Base-by-base conservation (phyloP, 768 basidiomycete species). In the Trametes meyenii region DNA sequence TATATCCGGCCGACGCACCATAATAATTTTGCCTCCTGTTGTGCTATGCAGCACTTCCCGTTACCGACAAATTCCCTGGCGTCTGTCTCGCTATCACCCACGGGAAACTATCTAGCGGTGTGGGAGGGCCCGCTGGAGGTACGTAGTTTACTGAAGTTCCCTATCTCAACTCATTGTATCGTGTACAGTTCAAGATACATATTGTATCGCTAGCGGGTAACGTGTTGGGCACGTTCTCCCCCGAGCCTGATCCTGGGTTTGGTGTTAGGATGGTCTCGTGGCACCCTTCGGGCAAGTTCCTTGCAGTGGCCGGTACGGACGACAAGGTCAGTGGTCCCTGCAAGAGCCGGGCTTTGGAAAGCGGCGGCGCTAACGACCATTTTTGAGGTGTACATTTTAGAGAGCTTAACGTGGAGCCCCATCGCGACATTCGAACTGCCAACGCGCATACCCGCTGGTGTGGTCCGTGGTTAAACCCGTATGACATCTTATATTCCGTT, bases 81-180 rank as follows among this genome's bases (percentile, higher is more conserved):
- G 7, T 90, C 89, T 0, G 69, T 95, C 36, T 78, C 86, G 1
- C 74, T 94, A 23, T 94, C 93, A 19, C 92, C 93, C 1, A 85
- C 79, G 1, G 91, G 92, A 8, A 87, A 85, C 64, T 75, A 88
- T 72, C 65, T 94, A 40, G 91, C 91, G 3, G 79, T 89, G 0
- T 95, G 92, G 92, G 92, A 95, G 72, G 87, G 89, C 1, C 82
- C 88, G 11, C 73, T 94, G n/a, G 90, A 95, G 79, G 92, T 91
- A 63, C 1, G 61, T 19, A 4, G 36, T n/a, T 36, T 19, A 5
- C 17, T 33, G 7, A 6, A 50, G 17, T 38, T 21, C 21, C 13
- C 11, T 7, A 8, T 3, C 23, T 23, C 11, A 5, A 38, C 44
- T 51, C 45, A 38, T 33, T 4, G 48, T 58, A 11, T 36, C 12